Base-by-base conservation (phyloP, 2,329 filamentous ascomycete genomes). In the Lizonia empirigonia region DNA sequence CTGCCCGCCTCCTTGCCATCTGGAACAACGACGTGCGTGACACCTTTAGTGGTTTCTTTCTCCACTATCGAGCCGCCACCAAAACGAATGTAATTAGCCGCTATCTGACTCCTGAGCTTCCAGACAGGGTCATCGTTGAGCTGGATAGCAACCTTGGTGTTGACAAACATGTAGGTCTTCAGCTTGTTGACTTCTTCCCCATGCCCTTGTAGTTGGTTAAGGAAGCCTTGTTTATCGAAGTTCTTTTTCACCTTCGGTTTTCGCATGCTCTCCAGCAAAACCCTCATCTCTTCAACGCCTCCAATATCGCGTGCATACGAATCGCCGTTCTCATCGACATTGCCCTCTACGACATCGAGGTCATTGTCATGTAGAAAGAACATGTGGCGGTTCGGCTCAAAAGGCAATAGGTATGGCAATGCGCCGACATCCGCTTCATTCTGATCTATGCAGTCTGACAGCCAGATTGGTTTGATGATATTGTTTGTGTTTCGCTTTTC, bases 401-500 rank as follows among this genome's bases (percentile, higher is more conserved):
- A 76, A 0, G 96, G 82, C 7, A 96, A 73, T 10, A 88, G 81
- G 4, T 82, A 79, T 3, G 80, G 81, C 1, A 78, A 44, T 58
- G 80, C 73, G 71, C 84, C 71, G 1, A 67, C 67, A 60, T 86
- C 83, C 33, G 72, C 65, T 56, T 86, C 80, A 35, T 77, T 78
- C 58, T 85, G 81, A 24, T 82, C 81, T 26, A 96, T 79, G 63
- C 90, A 94, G 70, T 97, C 91, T 22, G 89, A 78, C 2, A 97
- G 76, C 94, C 94, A 99, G 5, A 78, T 80, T 0, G 92, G 89
- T 18, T 85, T 84, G 49, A 97, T 80, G 41, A 99, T 87, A 60
- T 90, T 86, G 6, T 83, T 80, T 0, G 83, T 78, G 3, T 85
- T 87, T 5, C 78, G 80, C 64, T 94, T 96, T 55, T 91, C 85